Base-by-base conservation (phyloP, 2,329 filamentous ascomycete species). In the Neofusicoccum sp. region DNA sequence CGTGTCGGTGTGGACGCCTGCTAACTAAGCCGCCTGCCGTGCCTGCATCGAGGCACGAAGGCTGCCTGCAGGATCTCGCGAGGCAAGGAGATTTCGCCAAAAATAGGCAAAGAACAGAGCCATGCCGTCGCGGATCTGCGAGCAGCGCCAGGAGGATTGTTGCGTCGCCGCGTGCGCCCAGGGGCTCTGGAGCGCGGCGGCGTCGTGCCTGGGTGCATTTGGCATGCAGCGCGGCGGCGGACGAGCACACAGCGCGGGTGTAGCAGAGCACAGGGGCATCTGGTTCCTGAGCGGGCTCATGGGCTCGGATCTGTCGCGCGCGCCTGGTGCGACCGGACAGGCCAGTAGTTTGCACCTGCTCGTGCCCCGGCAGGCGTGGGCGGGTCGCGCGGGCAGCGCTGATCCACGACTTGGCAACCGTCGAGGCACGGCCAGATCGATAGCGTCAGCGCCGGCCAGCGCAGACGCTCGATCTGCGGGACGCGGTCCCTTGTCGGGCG, bases 391-490 rank as follows among this genome's bases (percentile, higher is more conserved):
- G 38, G 38, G 26, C 45, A 31, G 9, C 40, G 54, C 54, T 47
- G 54, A 58, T 58, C 54, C 30, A 20, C 53, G 41, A 58, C 54
- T 58, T 58, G 54, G 54, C 54, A 58, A 58, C 54, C 48, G 48
- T 53, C 48, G 14, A 51, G 47, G 43, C 24, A 30, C 43, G 26
- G 45, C 33, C 28, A 48, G 51, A 56, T 56, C 51, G 51, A 56
- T 56, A 56, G 51, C 51, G 51, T 33, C 51, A 43, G 49, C 41
- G 20, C 20, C 20, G 34, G 49, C 49, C 51, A 56, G 51, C 51
- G 49, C 49, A 56, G 51, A 26, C 31, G 36, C 51, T 56, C 34
- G 51, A 56, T 56, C 51, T 36, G 51, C 51, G 51, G 49, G 11
- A 54, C 26, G 38, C 38, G 4, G 7, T 44, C 16, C 16, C 44